Conservation (phyloP, 495 filamentous ascomycete genomes). For the Choiromyces venosus region DNA sequence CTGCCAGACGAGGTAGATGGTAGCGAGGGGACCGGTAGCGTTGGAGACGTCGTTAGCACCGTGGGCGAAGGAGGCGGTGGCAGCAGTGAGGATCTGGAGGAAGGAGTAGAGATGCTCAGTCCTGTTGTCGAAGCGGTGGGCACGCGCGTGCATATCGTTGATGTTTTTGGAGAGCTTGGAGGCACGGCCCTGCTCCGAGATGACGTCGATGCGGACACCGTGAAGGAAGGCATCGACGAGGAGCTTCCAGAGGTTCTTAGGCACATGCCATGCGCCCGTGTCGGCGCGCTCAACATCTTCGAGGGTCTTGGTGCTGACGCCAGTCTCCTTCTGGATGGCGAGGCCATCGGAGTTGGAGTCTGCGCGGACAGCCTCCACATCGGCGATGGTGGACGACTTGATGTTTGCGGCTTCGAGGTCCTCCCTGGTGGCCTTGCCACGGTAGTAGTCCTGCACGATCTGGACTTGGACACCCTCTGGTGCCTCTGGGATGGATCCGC, state of each 20-base stretch:
- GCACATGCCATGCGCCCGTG: slow-evolving; percentile 43
- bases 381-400: slow-evolving; percentile 17
- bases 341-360: slow-evolving; percentile 32
- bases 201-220: slow-evolving; percentile 58
- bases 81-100: slow-evolving; percentile 67
- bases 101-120: slow-evolving; percentile 73
- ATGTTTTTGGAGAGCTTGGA: slow-evolving; percentile 52
- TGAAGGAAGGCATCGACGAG: slow-evolving; percentile 51
- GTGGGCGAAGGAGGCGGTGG: slow-evolving; percentile 71
- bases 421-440: slow-evolving; percentile 48
- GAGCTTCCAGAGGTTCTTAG: slow-evolving; percentile 46
- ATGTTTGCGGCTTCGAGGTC: slow-evolving; percentile 47
- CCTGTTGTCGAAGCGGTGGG: slow-evolving; percentile 65
- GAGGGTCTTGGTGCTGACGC: slow-evolving; percentile 26
- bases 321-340: slow-evolving; percentile 6
- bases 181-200: slow-evolving; percentile 47
- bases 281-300: slow-evolving; percentile 33
- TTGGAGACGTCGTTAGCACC: slow-evolving; percentile 76
- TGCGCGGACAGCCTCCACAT: slow-evolving; percentile 25
- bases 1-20: slow-evolving; percentile 64
- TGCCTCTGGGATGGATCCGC: slow-evolving; percentile 50
- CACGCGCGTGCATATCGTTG: slow-evolving; percentile 56
- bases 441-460: slow-evolving; percentile 54
- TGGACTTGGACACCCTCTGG: slow-evolving; percentile 43
- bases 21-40: slow-evolving; percentile 67